Percentiles rank a stretch among this genome's conserved stretches.
Evolutionary conservation across 2,329 filamentous ascomycete species (phyloP).

Genomic region (Arthrinium puccinioides): DNA sequence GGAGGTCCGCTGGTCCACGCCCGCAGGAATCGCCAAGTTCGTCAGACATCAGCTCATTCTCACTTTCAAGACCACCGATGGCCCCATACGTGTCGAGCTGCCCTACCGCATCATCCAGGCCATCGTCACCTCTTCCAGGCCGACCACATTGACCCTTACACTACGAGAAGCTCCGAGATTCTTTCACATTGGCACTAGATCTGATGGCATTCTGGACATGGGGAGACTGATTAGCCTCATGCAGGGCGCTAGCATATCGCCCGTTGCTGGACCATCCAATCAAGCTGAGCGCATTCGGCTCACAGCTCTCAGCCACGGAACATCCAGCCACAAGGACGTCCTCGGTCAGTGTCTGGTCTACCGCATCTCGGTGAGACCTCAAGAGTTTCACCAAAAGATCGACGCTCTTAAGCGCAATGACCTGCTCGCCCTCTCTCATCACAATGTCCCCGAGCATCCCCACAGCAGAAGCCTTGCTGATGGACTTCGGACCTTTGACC

Average conservation of each 20-base stretch:
- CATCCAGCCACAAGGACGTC: constrained; percentile 11
- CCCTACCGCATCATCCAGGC: constrained; percentile 40
- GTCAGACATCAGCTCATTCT: constrained; percentile 34
- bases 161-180: constrained; percentile 44
- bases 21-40: constrained; percentile 31
- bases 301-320: neutral
- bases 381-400: constrained; percentile 21
- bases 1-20: constrained; percentile 32
- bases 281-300: neutral
- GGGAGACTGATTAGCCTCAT: constrained; percentile 11
- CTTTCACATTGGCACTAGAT: no score
- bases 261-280: no score
- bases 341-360: constrained; percentile 39
- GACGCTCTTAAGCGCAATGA: constrained; percentile 18
- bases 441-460: constrained; percentile 12
- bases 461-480: constrained; percentile 11
- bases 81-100: constrained; percentile 35
- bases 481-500: constrained; percentile 24
- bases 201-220: constrained; percentile 19
- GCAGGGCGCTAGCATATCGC: neutral
- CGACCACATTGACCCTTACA: constrained; percentile 37
- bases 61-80: constrained; percentile 13
- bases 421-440: constrained; percentile 14
- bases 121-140: constrained; percentile 28
- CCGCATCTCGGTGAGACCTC: constrained; percentile 21